Evolutionary conservation across 176 grass and related monocot genomes (phyloP).

Genomic region (Cymbopogon citratus): DNA sequence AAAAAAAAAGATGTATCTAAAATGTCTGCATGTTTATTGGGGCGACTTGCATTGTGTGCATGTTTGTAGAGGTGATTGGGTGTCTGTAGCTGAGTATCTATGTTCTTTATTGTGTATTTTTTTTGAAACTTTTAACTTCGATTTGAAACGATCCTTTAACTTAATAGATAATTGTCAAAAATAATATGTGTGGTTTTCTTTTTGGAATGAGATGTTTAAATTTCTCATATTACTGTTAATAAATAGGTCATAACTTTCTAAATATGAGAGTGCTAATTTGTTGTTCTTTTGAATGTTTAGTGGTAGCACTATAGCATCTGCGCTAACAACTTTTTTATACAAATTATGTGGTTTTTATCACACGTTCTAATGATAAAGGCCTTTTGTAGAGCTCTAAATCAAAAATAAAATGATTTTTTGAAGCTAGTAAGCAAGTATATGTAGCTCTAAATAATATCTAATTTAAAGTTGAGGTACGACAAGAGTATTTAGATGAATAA

Average conservation of each 20-base stretch:
- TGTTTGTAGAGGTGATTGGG: no score
- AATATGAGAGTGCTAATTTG: background rate
- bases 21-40: no score
- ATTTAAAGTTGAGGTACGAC: no score
- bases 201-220: background rate
- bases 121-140: background rate
- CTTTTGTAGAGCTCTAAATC: no score
- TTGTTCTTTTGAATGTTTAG: background rate
- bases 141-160: background rate
- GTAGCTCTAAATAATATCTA: no score
- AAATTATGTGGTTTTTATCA: no score
- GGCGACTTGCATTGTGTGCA: no score
- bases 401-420: no score
- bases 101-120: background rate
- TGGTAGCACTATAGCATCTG: background rate
- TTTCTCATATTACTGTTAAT: background rate
- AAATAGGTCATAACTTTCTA: background rate
- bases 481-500: no score
- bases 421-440: no score
- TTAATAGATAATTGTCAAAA: background rate
- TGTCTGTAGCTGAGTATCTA: background rate
- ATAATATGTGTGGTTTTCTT: background rate
- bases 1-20: no score
- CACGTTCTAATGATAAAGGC: no score
- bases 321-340: background rate